Evolutionary conservation across 495 filamentous ascomycete species (phyloP).

Genomic region (Hypoxylon cercidicola): DNA sequence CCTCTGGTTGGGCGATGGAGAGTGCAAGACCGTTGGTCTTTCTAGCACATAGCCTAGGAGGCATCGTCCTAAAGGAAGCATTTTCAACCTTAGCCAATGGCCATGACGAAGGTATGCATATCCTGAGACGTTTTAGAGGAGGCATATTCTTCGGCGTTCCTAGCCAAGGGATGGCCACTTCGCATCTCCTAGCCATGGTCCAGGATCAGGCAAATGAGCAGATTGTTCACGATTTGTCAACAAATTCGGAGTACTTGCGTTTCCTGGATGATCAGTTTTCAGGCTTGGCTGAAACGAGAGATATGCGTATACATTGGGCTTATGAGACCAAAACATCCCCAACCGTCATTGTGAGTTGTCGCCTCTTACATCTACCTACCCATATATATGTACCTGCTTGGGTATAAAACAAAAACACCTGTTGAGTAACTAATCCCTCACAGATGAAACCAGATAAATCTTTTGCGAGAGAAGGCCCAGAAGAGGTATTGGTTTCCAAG

Average conservation of each 20-base stretch:
- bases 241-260: constrained; percentile 15
- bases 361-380: background rate
- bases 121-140: constrained; percentile 8
- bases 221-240: constrained; percentile 21
- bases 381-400: too few relatives aligned
- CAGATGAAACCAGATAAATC: background rate
- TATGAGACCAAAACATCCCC: constrained; percentile 31
- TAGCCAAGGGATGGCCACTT: constrained; percentile 30
- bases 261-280: constrained; percentile 12
- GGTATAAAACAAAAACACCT: background rate
- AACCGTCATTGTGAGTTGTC: constrained; percentile 6
- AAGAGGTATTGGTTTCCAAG: constrained; percentile 15
- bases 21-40: constrained; percentile 41
- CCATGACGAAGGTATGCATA: background rate
- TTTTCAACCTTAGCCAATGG: constrained; percentile 5
- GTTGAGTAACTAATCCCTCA: background rate
- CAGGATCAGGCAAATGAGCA: constrained; percentile 28
- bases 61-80: constrained; percentile 43
- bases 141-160: constrained; percentile 42
- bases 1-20: constrained; percentile 10
- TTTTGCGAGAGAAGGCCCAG: constrained; percentile 7
- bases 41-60: constrained; percentile 51
- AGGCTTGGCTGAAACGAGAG: background rate
- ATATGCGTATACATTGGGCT: constrained; percentile 14
- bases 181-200: constrained; percentile 30